Conservation (phyloP, 164 flowering plant species). For the Vitis cinerea region DNA sequence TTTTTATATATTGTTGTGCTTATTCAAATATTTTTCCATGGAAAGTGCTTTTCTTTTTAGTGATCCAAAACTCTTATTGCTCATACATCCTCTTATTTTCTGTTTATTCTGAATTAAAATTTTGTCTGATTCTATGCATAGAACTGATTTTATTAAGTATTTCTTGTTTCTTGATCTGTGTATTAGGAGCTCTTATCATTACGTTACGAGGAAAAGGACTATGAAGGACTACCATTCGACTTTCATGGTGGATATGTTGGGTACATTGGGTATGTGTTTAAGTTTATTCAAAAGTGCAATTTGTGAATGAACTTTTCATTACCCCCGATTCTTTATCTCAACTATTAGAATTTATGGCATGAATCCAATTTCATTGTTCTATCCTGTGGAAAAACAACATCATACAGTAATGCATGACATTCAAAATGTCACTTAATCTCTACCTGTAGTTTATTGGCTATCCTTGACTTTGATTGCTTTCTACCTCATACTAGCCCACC, state of each 20-base stretch:
- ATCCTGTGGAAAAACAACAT: not conserved
- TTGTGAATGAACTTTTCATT: not conserved
- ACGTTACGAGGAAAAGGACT: constrained; percentile 59
- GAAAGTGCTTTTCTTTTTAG: not conserved
- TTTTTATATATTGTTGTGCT: no score
- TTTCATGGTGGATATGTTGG: constrained; percentile 95
- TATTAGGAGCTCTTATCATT: constrained; percentile 79
- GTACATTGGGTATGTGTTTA: constrained; percentile 72
- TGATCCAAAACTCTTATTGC: not conserved
- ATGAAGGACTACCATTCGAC: constrained; percentile 86
- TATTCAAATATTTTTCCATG: not conserved
- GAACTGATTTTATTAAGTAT: not conserved
- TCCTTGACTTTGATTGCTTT: not conserved
- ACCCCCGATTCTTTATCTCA: not conserved
- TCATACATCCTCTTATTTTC: not conserved
- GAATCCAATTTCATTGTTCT: not conserved
- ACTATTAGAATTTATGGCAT: not conserved
- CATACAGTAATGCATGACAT: not conserved
- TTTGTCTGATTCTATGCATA: not conserved
- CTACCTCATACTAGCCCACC: not conserved
- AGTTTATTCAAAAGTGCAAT: constrained; percentile 1
- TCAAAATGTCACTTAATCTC: not conserved
- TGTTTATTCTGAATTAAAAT: not conserved
- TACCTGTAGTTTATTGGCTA: not conserved
- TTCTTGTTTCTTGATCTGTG: constrained; percentile 14